Evolutionary conservation across 2,329 filamentous ascomycete species (phyloP).

Genomic region (Periconia digitata): DNA sequence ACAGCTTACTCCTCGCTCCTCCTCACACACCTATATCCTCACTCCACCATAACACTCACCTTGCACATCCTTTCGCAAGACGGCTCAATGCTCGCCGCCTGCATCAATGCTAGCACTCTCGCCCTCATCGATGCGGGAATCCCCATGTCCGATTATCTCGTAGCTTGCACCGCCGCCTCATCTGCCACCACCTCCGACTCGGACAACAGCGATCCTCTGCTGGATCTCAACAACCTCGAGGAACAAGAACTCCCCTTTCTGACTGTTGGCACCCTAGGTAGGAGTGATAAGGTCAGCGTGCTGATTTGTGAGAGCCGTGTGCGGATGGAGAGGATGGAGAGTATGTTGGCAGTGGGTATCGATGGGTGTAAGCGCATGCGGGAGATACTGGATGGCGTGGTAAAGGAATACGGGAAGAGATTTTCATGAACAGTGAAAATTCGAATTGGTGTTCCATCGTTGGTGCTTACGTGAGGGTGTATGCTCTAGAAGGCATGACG

Average conservation of each 20-base stretch:
- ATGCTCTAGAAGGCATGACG: too few species aligned
- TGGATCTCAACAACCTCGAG: slow-evolving; percentile 78
- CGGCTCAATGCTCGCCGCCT: slow-evolving; percentile 84
- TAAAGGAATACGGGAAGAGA: slow-evolving; percentile 49
- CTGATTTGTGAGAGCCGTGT: slow-evolving; percentile 86
- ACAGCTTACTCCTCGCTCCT: slow-evolving; percentile 76
- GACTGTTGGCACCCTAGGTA: slow-evolving; percentile 79
- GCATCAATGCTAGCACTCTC: slow-evolving; percentile 87
- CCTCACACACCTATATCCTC: slow-evolving; percentile 85
- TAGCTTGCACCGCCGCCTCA: slow-evolving; percentile 83
- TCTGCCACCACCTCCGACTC: slow-evolving; percentile 56
- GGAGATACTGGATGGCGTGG: slow-evolving; percentile 76
- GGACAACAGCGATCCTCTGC: slow-evolving; percentile 70
- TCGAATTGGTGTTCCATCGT: background rate
- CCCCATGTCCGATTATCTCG: slow-evolving; percentile 90
- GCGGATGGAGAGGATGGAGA: slow-evolving; percentile 79
- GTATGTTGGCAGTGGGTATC: slow-evolving; percentile 88
- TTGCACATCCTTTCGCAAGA: slow-evolving; percentile 89
- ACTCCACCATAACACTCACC: slow-evolving; percentile 79
- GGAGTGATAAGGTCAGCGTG: slow-evolving; percentile 73
- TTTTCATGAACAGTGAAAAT: slow-evolving; percentile 18
- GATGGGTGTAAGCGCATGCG: slow-evolving; percentile 89
- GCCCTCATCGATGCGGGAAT: slow-evolving; percentile 93
- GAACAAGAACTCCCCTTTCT: slow-evolving; percentile 87
- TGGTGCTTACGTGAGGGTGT: too few species aligned